phyloP scores from a whole-genome alignment of 495 filamentous ascomycete genomes.

The Saxispiralis lemnorum region DNA sequence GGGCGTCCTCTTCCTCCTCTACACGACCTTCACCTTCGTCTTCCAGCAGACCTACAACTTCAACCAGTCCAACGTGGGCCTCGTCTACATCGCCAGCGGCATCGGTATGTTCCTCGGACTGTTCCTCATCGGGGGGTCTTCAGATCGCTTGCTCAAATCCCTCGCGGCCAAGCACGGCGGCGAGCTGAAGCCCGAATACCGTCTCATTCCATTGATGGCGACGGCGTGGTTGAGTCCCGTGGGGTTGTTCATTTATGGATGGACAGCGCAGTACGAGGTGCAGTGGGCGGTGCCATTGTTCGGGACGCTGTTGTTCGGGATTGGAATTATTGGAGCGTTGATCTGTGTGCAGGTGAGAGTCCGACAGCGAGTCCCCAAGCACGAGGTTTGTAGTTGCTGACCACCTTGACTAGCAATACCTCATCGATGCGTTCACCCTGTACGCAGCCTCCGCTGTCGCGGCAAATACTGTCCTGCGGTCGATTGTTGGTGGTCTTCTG shows the following conservation, averaged over 20 bases:
- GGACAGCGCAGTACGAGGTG: conserved; percentile 17
- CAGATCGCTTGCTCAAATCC: conserved; percentile 19
- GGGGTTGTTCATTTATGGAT: conserved; percentile 20
- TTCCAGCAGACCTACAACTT: conserved; percentile 36
- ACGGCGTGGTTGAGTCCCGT: background rate
- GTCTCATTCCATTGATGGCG: background rate
- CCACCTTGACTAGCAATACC: conserved; percentile 1
- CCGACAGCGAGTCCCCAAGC: background rate
- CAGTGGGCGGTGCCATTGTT: conserved; percentile 21
- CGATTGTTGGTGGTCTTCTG: conserved; percentile 9
- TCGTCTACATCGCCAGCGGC: conserved; percentile 34
- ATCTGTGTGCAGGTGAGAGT: background rate
- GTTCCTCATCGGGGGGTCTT: conserved; percentile 19
- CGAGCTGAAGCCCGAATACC: background rate
- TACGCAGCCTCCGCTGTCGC: conserved; percentile 15
- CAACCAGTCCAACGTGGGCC: conserved; percentile 26
- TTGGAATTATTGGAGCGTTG: conserved; percentile 10
- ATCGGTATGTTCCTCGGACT: conserved; percentile 31
- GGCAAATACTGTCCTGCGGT: conserved; percentile 12
- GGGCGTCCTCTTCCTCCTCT: conserved; percentile 24
- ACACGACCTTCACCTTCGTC: conserved; percentile 32
- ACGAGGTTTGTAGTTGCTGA: background rate
- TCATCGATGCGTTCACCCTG: conserved; percentile 11
- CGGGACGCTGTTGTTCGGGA: conserved; percentile 15
- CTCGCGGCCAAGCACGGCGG: background rate